phyloP scores from a whole-genome alignment of 2,329 filamentous ascomycete genomes.

The Diaporthe batatas region DNA sequence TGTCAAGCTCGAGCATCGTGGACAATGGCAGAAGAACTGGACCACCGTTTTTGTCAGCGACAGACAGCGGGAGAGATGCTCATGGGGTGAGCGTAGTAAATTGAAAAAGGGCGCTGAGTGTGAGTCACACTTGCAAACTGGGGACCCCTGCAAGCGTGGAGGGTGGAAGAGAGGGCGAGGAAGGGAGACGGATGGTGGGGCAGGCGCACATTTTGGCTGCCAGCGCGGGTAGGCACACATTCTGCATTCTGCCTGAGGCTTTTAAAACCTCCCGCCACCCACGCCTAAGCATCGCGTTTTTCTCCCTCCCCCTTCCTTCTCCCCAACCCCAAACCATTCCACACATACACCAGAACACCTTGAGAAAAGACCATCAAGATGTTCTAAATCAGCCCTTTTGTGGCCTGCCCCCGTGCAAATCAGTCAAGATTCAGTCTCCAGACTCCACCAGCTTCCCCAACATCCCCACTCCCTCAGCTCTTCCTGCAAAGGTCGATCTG shows the following conservation, averaged over 20 bases:
- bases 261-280: conserved; percentile 28
- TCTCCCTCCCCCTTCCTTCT: conserved; percentile 48
- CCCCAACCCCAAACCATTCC: conserved; percentile 51
- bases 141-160: conserved; percentile 15
- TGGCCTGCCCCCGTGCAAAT: conserved; percentile 51
- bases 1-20: background rate
- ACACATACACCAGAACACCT: conserved; percentile 50
- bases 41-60: conserved; percentile 5
- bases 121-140: conserved; percentile 25
- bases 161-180: conserved; percentile 1
- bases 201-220: conserved; percentile 22
- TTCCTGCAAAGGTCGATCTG: conserved; percentile 72
- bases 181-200: conserved; percentile 19
- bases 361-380: conserved; percentile 64
- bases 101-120: conserved; percentile 16
- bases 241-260: conserved; percentile 23
- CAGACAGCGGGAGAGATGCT: background rate
- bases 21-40: background rate
- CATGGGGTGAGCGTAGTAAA: background rate
- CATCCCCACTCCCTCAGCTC: conserved; percentile 68
- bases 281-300: background rate
- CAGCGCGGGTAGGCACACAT: background rate
- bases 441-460: conserved; percentile 53
- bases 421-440: conserved; percentile 66
- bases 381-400: conserved; percentile 66